A percentile compares a stretch with the other conserved stretches of the same genome.
Evolutionary conservation across 495 filamentous ascomycete genomes (phyloP).

Genomic region (Xylaria nigripes): DNA sequence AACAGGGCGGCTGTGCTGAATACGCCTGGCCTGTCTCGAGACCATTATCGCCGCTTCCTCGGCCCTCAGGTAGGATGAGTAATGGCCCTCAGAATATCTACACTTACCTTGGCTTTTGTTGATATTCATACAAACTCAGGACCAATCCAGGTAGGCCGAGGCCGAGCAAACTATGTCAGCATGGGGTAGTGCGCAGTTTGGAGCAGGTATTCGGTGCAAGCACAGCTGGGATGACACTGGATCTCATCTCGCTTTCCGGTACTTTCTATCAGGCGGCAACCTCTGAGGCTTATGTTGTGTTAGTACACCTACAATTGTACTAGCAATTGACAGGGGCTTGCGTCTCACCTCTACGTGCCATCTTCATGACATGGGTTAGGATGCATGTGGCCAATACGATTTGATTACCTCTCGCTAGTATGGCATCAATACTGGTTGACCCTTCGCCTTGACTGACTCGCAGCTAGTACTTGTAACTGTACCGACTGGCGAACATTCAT

Average conservation of each 20-base stretch:
- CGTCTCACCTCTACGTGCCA: neutral
- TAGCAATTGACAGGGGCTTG: neutral
- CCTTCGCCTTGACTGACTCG: neutral
- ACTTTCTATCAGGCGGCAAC: no score
- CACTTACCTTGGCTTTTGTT: neutral
- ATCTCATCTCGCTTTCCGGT: no score
- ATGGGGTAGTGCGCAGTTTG: neutral
- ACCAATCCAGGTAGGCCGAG: neutral
- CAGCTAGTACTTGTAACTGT: neutral
- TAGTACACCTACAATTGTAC: no score
- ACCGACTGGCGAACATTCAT: neutral
- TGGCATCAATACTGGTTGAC: neutral
- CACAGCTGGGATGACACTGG: no score
- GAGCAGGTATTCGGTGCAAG: neutral
- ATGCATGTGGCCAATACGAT: neutral
- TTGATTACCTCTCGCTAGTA: neutral
- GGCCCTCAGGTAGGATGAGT: neutral
- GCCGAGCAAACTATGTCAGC: neutral
- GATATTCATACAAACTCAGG: no score
- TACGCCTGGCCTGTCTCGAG: neutral
- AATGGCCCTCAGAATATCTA: neutral
- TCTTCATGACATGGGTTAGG: neutral
- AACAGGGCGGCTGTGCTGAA: constrained; percentile 5
- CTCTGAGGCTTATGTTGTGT: no score
- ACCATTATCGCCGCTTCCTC: neutral